A percentile compares a stretch with the other conserved stretches of the same genome.
These are phyloP conservation scores for Coelastrella sp. DNA, from an alignment of 139 green algal genomes.

Conservation along the genomic window DNA sequence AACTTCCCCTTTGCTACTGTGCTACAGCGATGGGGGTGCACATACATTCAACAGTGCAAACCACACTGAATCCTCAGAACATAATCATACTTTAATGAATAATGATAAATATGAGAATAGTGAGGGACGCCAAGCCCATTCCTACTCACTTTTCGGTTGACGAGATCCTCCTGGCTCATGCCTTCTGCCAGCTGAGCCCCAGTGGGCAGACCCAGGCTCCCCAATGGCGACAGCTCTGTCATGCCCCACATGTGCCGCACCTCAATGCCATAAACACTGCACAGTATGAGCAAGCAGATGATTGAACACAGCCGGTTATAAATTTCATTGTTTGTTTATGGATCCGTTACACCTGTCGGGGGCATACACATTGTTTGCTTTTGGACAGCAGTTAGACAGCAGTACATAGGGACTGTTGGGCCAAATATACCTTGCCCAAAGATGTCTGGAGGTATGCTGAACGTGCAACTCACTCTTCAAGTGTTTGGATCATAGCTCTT, in stretches of 20 bases:
- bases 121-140: too few relatives aligned
- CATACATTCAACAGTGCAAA: too few relatives aligned
- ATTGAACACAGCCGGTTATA: neutral
- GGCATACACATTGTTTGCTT: too few relatives aligned
- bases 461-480: constrained; percentile 20
- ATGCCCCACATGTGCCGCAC: constrained; percentile 82
- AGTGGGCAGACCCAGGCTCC: constrained; percentile 70
- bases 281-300: neutral
- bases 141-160: constrained; percentile 26
- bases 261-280: constrained; percentile 55
- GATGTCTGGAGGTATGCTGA: neutral
- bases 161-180: neutral
- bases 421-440: neutral
- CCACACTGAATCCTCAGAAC: too few relatives aligned
- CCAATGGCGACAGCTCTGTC: constrained; percentile 81
- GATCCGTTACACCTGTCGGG: neutral
- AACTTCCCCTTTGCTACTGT: too few relatives aligned
- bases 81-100: too few relatives aligned
- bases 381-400: neutral
- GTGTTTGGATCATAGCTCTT: constrained; percentile 56
- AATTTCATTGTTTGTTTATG: neutral
- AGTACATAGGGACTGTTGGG: too few relatives aligned
- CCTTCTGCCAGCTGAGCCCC: constrained; percentile 18
- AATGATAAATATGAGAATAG: too few relatives aligned
- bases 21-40: too few relatives aligned